A percentile compares a stretch with the other conserved stretches of the same genome.
Evolutionary conservation across 169 alveolate genomes (phyloP).

Genomic region (Cryptosporidium viatorum): DNA sequence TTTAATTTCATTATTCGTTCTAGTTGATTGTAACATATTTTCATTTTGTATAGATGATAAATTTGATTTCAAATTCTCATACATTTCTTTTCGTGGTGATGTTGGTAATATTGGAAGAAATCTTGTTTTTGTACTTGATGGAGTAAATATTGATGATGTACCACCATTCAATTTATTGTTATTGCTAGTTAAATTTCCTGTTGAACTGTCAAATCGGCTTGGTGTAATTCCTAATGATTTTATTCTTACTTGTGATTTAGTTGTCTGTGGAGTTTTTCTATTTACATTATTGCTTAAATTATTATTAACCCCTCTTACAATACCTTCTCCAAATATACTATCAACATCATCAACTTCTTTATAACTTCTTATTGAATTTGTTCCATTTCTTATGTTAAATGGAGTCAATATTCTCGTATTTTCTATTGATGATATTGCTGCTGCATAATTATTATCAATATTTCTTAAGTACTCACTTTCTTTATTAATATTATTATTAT

Average conservation of each 20-base stretch:
- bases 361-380: not conserved
- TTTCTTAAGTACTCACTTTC: not conserved
- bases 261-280: conserved; percentile 17
- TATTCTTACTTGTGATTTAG: conserved; percentile 49
- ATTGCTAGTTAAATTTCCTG: not conserved
- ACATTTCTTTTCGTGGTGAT: conserved; percentile 14
- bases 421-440: not conserved
- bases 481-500: too few species aligned
- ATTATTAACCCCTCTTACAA: not conserved
- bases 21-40: not conserved
- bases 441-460: not conserved
- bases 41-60: not conserved
- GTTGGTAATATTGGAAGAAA: conserved; percentile 24
- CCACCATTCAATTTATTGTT: not conserved
- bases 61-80: conserved; percentile 21
- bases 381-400: not conserved
- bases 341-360: not conserved
- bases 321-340: not conserved
- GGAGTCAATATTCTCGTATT: conserved; percentile 50
- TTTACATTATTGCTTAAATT: not conserved
- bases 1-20: not conserved
- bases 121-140: conserved; percentile 7
- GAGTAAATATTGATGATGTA: conserved; percentile 41
- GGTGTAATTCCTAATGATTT: conserved; percentile 36
- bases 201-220: not conserved